Percentiles rank a stretch among this genome's conserved stretches.
phyloP scores from a whole-genome alignment of 2,329 filamentous ascomycete genomes.

The Sclerotinia borealis region DNA sequence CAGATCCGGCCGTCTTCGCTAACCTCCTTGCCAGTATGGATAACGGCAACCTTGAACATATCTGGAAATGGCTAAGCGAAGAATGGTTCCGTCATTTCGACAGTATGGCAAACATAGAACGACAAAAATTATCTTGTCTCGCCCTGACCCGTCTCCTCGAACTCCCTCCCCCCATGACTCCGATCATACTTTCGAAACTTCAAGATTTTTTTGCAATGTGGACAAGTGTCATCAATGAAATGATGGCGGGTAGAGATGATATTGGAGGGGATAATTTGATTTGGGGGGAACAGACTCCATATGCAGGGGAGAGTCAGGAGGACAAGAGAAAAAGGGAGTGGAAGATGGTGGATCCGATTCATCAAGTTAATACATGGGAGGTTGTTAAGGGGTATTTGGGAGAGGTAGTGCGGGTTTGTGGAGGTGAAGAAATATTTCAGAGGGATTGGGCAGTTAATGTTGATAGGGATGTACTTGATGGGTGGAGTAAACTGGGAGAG shows the following conservation, averaged over 20 bases:
- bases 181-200: slow-evolving; percentile 53
- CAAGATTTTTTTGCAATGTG: slow-evolving; percentile 73
- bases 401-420: slow-evolving; percentile 50
- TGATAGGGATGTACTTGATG: slow-evolving; percentile 62
- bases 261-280: slow-evolving; percentile 46
- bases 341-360: slow-evolving; percentile 57
- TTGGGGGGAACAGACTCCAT: slow-evolving; percentile 37
- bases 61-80: slow-evolving; percentile 53
- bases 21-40: slow-evolving; percentile 43
- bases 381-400: slow-evolving; percentile 60
- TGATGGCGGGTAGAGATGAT: slow-evolving; percentile 54
- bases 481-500: slow-evolving; percentile 46
- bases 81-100: slow-evolving; percentile 67
- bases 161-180: slow-evolving; percentile 45
- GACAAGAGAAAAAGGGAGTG: slow-evolving; percentile 48
- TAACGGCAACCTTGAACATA: slow-evolving; percentile 39
- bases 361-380: slow-evolving; percentile 55
- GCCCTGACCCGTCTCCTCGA: slow-evolving; percentile 68
- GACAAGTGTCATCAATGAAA: slow-evolving; percentile 62
- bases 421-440: slow-evolving; percentile 61
- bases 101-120: slow-evolving; percentile 57
- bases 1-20: slow-evolving; percentile 65
- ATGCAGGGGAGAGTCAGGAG: slow-evolving; percentile 52
- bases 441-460: slow-evolving; percentile 67
- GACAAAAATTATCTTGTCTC: slow-evolving; percentile 67